Evolutionary conservation across 805 yeast genomes (phyloP), one percentile per base, ranked within the genome.

Genomic region (Ogataea trehaloabstinens): DNA sequence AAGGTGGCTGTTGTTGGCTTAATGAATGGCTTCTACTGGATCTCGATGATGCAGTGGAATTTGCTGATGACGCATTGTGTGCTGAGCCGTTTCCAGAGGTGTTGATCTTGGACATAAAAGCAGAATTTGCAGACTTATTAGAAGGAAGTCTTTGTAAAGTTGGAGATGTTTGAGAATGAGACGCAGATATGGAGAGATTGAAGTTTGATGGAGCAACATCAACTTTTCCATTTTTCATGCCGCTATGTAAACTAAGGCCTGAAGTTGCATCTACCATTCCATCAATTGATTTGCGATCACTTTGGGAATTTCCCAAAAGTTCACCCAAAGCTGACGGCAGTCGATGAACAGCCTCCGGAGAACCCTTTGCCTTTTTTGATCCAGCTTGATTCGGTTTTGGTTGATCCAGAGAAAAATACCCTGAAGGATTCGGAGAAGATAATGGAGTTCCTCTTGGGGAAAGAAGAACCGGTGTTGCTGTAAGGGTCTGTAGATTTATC

Each of bases 381-480:
- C 41, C 47, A 2, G 43, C 17, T 12, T 37, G 51, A 1, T 41
- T n/a, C 17, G 33, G 37, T 11, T 38, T 41, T 38, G 43, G 13
- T 21, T 46, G 49, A 4, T 49, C 54, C 4, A 48, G 40, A 2
- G 48, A 38, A 25, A 45, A 49, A 6, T 35, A 34, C 6, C 53
- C 40, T 3, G 48, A 41, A 11, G 39, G 32, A 17, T 46, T 45
- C 4, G 64, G 63, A 3, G 63, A 57, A 1, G 59, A 41, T 8
- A 39, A 21, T 3, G 64, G 64, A 0, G 64, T 56, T 2, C 61
- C 61, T 22, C 52, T 55, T 5, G 64, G 64, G 12, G 63, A 60
- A 12, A 60, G 34, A 11, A 60, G 35, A 12, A 60, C 58, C 3
- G 61, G 60, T 0, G 56, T 52, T 1, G 52, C 36, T 4, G 49